Percentiles rank a stretch among this genome's conserved stretches.
phyloP scores from a whole-genome alignment of 306 rosid species.

The Cicer bijugum region DNA sequence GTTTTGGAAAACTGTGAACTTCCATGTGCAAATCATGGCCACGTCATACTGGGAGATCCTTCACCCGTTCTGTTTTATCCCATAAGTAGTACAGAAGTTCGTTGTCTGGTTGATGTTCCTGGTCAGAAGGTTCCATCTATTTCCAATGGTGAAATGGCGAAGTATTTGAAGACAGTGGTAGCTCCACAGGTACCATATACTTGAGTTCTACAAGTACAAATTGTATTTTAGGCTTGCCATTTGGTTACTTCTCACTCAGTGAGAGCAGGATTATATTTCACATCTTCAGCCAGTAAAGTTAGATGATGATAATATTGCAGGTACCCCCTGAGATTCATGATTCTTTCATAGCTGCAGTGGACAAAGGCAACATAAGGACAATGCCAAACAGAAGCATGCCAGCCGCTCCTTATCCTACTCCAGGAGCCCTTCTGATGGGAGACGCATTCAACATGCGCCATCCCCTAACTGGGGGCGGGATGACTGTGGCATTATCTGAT shows the following conservation, averaged over 20 bases:
- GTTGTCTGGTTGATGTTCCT: constrained; percentile 95
- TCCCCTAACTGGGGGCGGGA: constrained; percentile 95
- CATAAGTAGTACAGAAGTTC: constrained; percentile 88
- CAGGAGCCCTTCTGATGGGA: constrained; percentile 94
- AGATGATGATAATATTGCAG: constrained; percentile 56
- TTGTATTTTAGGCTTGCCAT: background rate
- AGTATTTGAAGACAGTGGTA: constrained; percentile 76
- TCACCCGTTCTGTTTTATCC: constrained; percentile 92
- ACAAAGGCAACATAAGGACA: constrained; percentile 81
- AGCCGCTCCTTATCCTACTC: constrained; percentile 88
- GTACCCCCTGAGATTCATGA: constrained; percentile 73
- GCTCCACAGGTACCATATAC: constrained; percentile 78
- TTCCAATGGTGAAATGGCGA: constrained; percentile 88
- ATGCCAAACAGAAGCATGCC: constrained; percentile 99
- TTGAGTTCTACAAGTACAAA: background rate
- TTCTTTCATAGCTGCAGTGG: constrained; percentile 80
- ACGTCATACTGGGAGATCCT: constrained; percentile 88
- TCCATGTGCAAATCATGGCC: constrained; percentile 89
- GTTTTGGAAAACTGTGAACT: constrained; percentile 87
- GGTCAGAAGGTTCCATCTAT: constrained; percentile 94
- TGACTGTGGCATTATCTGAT: constrained; percentile 94
- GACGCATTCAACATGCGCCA: constrained; percentile 99
- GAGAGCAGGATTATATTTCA: constrained; percentile 13
- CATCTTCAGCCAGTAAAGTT: background rate
- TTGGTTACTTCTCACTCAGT: constrained; percentile 3